Evolutionary conservation across 2,329 filamentous ascomycete species (phyloP).

Genomic region (Claviceps pusilla): DNA sequence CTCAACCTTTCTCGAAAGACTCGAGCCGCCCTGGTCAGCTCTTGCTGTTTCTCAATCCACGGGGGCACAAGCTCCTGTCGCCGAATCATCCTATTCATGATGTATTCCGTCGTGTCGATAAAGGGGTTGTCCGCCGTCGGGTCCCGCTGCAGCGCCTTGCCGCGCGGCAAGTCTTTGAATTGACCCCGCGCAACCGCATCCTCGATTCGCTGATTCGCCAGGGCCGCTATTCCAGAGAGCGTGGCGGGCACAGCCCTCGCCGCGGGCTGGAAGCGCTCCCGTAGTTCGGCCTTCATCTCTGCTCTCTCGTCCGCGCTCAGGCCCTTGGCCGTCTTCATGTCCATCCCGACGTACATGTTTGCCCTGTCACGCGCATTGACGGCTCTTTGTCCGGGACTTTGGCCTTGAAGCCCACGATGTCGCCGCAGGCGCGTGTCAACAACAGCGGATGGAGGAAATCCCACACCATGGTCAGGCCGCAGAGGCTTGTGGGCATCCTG

Average conservation of each 20-base stretch:
- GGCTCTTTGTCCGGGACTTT: conserved; percentile 30
- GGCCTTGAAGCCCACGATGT: conserved; percentile 21
- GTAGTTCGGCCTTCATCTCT: conserved; percentile 55
- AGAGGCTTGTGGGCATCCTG: conserved; percentile 65
- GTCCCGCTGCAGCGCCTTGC: conserved; percentile 68
- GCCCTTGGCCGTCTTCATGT: conserved; percentile 31
- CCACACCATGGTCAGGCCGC: conserved; percentile 30
- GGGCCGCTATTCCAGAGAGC: conserved; percentile 59
- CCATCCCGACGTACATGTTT: conserved; percentile 32
- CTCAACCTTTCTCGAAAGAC: conserved; percentile 62
- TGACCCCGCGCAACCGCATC: conserved; percentile 84
- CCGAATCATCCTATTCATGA: conserved; percentile 98
- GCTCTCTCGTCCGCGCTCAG: conserved; percentile 60
- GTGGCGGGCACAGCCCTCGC: conserved; percentile 61
- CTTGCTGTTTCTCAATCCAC: conserved; percentile 98
- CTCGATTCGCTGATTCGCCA: conserved; percentile 87
- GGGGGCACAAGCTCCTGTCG: conserved; percentile 89
- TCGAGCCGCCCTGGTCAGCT: conserved; percentile 53
- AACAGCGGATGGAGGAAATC: conserved; percentile 28
- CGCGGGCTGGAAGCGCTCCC: conserved; percentile 63
- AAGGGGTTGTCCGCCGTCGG: conserved; percentile 73
- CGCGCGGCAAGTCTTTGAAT: conserved; percentile 70
- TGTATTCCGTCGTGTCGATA: conserved; percentile 90
- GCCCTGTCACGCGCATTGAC: conserved; percentile 44
- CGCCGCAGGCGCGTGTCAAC: conserved; percentile 38